A percentile compares a stretch with the other conserved stretches of the same genome.
These are phyloP conservation scores for Chionographis japonica DNA, from an alignment of 106 monocot species.

Conservation along the genomic window DNA sequence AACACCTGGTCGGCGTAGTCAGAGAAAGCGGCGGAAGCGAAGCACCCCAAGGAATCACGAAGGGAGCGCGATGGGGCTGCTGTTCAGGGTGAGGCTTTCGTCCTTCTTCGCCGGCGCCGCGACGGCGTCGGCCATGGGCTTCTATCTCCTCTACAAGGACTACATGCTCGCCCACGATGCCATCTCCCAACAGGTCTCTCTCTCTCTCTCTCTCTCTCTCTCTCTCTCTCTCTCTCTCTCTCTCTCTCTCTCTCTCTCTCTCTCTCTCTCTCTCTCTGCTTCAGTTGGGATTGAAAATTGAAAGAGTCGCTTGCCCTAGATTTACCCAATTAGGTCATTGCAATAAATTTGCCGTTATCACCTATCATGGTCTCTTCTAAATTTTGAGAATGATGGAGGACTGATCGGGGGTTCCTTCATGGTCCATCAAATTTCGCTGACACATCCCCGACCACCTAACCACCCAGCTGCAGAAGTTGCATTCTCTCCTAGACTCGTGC, in stretches of 20 bases:
- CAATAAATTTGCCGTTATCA: too few relatives aligned
- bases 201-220: background rate
- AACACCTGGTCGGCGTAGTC: too few relatives aligned
- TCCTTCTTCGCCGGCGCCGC: constrained; percentile 65
- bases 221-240: background rate
- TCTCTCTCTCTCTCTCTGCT: background rate
- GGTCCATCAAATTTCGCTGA: too few relatives aligned
- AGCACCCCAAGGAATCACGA: too few relatives aligned
- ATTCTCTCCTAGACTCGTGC: too few relatives aligned
- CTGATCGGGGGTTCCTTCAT: too few relatives aligned
- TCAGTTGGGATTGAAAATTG: background rate
- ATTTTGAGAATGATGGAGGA: too few relatives aligned
- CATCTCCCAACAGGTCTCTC: constrained; percentile 39
- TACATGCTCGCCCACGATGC: constrained; percentile 48
- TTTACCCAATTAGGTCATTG: too few relatives aligned
- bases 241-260: background rate
- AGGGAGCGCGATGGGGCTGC: constrained; percentile 31
- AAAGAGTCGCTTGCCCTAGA: background rate
- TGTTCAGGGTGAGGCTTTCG: constrained; percentile 47
- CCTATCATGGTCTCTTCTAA: too few relatives aligned
- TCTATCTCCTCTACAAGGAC: constrained; percentile 55
- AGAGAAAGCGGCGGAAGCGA: too few relatives aligned
- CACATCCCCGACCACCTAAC: too few relatives aligned
- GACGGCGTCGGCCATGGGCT: constrained; percentile 32
- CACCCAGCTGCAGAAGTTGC: too few relatives aligned